Evolutionary conservation across 371 early-diverging fungal species (phyloP), one percentile per base, ranked within the genome.

Genomic region (Mortierella sp.): DNA sequence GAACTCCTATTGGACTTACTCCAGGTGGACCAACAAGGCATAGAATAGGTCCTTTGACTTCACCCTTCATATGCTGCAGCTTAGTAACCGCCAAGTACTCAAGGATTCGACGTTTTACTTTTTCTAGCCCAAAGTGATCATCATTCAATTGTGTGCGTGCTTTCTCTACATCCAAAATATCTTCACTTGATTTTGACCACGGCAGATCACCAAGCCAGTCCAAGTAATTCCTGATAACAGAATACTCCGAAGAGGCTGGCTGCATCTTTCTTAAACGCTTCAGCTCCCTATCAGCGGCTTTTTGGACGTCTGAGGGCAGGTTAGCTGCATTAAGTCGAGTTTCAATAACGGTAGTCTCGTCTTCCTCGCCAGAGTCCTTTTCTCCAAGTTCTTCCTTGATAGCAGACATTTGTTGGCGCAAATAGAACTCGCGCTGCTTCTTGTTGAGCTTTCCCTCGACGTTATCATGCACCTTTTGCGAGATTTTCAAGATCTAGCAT

Each of bases 41-140:
- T 58, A 96, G 74, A 36, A 96, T 96, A n/a, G 96, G 96, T 0
- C 94, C 94, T 66, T 90, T 91, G 69, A 95, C 73, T 83, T 94
- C 92, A 8, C 91, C 87, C 55, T 92, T 94, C 48, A 90, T 69
- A 41, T 81, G 82, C 50, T 81, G 82, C 47, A 92, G 74, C 78
- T 96, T 95, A 41, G 93, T 86, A 0, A 96, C 95, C 10, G 97
- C 94, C 28, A 96, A 76, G 72, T 92, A 95, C 72, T 96, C 95
- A 58, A 97, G 77, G 22, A 97, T 92, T 21, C 96, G 86, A 65
- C 88, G 90, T 82, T 97, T 96, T 70, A 97, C 94, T 59, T 91
- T 91, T 15, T 92, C 92, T 62, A 97, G 83, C 5, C 97, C 96
- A 82, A 90, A 92, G 83, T 97, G 96, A 80, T 96, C 95, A 33